These are phyloP conservation scores for Calonectria montana DNA, from an alignment of 2,329 filamentous ascomycete species.

Conservation along the genomic window DNA sequence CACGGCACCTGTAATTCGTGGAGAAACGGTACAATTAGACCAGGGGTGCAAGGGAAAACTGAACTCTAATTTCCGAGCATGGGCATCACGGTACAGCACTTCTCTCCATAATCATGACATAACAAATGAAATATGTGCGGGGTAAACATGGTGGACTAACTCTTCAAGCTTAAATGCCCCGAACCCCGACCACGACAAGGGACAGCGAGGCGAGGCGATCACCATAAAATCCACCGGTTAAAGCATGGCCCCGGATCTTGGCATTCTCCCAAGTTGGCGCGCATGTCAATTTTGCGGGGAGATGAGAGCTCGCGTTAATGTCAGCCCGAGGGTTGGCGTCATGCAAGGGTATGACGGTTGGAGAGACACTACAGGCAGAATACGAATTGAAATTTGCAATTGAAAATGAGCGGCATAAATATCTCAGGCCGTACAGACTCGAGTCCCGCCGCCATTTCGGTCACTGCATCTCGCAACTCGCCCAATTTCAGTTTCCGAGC, in stretches of 20 bases:
- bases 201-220: background rate
- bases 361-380: conserved; percentile 1
- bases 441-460: background rate
- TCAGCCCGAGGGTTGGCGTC: conserved; percentile 8
- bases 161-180: conserved; percentile 9
- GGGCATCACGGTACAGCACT: background rate
- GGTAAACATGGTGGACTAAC: background rate
- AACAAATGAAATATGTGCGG: background rate
- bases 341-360: background rate
- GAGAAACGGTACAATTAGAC: conserved; percentile 5
- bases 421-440: background rate
- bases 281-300: conserved; percentile 4
- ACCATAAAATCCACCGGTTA: conserved; percentile 6
- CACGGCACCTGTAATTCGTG: conserved; percentile 2
- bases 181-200: conserved; percentile 12
- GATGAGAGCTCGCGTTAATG: conserved; percentile 15
- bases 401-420: background rate
- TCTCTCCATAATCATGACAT: background rate
- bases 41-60: background rate
- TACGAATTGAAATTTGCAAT: background rate
- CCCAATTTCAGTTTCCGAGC: background rate
- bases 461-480: background rate
- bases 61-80: conserved; percentile 15
- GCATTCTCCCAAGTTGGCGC: background rate
- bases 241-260: background rate